Percentiles rank a stretch among this genome's conserved stretches.
phyloP scores from a whole-genome alignment of 2,329 filamentous ascomycete genomes.

The Verticillium albo-atrum region DNA sequence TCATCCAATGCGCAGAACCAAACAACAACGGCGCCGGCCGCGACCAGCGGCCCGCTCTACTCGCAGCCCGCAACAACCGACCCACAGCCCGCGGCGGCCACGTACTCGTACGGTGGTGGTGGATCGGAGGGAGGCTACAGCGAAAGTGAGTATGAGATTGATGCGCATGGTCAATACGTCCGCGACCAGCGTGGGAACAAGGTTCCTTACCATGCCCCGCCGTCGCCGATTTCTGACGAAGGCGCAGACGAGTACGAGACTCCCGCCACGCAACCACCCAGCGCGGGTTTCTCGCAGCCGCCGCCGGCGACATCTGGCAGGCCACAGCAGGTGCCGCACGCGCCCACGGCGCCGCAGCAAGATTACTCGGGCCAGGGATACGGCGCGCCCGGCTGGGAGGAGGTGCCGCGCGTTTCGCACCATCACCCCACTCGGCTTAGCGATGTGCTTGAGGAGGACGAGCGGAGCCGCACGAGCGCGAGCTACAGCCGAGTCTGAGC shows the following conservation, averaged over 20 bases:
- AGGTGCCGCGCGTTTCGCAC: constrained; percentile 60
- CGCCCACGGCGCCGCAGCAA: constrained; percentile 23
- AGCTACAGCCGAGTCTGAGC: constrained; percentile 48
- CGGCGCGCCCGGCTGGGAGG: constrained; percentile 68
- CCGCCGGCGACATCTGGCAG: constrained; percentile 30
- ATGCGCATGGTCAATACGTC: constrained; percentile 56
- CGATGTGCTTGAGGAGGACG: constrained; percentile 83
- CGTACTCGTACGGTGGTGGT: constrained; percentile 5
- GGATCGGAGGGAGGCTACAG: constrained; percentile 59
- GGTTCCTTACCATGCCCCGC: constrained; percentile 46
- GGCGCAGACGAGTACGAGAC: constrained; percentile 55
- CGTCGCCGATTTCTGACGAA: constrained; percentile 44
- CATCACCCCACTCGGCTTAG: constrained; percentile 86
- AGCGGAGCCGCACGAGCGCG: constrained; percentile 70
- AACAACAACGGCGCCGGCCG: constrained; percentile 22
- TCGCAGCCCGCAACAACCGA: not conserved
- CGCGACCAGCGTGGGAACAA: constrained; percentile 57
- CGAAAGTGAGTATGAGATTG: constrained; percentile 68
- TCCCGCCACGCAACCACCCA: constrained; percentile 36
- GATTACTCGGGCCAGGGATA: constrained; percentile 67
- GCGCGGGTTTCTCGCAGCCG: constrained; percentile 21
- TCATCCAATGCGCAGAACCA: constrained; percentile 38
- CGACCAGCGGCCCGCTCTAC: constrained; percentile 17
- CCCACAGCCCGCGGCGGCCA: constrained; percentile 9
- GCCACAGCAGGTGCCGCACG: constrained; percentile 14